Conservation (phyloP, 495 filamentous ascomycete species). For the Margaritispora aquatica region DNA sequence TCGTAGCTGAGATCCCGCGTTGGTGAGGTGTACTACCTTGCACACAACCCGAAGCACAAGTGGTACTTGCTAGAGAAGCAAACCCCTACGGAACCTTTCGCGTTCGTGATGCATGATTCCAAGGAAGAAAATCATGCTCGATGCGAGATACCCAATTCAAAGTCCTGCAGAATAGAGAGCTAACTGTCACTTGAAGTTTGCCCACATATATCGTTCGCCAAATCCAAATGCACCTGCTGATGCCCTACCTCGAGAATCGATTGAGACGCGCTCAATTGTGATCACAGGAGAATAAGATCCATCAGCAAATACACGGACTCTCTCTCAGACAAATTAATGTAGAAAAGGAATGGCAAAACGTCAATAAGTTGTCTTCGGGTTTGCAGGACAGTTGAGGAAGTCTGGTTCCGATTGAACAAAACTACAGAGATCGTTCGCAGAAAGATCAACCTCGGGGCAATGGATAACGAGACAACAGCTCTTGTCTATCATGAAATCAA, state of each 20-base stretch:
- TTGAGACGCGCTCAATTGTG: slow-evolving; percentile 20
- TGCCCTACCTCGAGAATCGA: slow-evolving; percentile 17
- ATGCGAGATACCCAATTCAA: slow-evolving; percentile 4
- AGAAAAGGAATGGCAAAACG: too few relatives aligned
- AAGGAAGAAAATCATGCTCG: slow-evolving; percentile 12
- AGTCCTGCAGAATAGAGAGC: not conserved
- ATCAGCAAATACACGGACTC: too few relatives aligned
- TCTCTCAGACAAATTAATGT: too few relatives aligned
- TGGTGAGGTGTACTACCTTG: slow-evolving; percentile 18
- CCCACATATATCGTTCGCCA: slow-evolving; percentile 20
- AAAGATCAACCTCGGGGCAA: too few relatives aligned
- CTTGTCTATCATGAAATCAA: too few relatives aligned
- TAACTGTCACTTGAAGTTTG: slow-evolving; percentile 12
- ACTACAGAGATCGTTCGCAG: too few relatives aligned
- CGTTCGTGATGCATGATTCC: slow-evolving; percentile 19
- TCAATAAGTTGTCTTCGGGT: too few relatives aligned
- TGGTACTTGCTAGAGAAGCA: slow-evolving; percentile 21
- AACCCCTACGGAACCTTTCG: slow-evolving; percentile 12
- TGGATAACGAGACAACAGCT: too few relatives aligned
- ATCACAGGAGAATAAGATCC: slow-evolving; percentile 16
- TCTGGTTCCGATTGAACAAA: too few relatives aligned
- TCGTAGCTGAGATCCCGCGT: too few relatives aligned
- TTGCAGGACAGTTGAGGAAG: too few relatives aligned
- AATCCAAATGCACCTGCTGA: slow-evolving; percentile 9
- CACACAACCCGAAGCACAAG: slow-evolving; percentile 14